phyloP scores from a whole-genome alignment of 768 basidiomycete genomes.

The Rhodotorula graminis region DNA sequence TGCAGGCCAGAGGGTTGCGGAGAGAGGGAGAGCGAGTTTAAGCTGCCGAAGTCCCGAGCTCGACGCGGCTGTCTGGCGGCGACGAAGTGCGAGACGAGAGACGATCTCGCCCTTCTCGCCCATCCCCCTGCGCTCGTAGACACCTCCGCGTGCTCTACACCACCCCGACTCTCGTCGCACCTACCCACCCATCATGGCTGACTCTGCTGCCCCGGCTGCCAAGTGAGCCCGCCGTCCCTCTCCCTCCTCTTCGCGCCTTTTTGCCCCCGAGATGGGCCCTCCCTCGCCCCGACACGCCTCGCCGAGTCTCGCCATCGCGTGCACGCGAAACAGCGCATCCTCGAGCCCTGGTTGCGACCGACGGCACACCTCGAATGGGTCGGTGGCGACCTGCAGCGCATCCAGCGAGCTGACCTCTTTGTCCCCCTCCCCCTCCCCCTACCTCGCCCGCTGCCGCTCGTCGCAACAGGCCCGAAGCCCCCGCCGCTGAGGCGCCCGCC shows the following conservation, averaged over 20 bases:
- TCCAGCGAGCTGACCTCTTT: conserved; percentile 1
- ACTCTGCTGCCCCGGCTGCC: conserved; percentile 28
- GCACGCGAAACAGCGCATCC: not conserved
- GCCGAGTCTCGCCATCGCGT: not conserved
- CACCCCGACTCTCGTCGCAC: not conserved
- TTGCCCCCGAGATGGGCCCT: not conserved
- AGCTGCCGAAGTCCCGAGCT: not conserved
- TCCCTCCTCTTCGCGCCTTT: not conserved
- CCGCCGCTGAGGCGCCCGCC: conserved; percentile 36
- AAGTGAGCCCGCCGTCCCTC: conserved; percentile 11
- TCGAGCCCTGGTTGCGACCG: not conserved
- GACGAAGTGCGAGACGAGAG: no score
- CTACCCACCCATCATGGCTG: conserved; percentile 20
- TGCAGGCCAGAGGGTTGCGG: no score
- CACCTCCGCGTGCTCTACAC: not conserved
- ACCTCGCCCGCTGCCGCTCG: no score
- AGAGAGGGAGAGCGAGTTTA: not conserved
- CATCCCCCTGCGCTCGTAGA: not conserved
- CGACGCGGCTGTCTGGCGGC: no score
- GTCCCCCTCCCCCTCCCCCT: not conserved
- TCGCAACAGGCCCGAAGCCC: conserved; percentile 29
- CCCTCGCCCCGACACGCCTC: not conserved
- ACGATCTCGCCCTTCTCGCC: not conserved
- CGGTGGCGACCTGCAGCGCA: not conserved
- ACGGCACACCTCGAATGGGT: not conserved